Percentiles rank a stretch among this genome's conserved stretches.
phyloP scores from a whole-genome alignment of 2,329 filamentous ascomycete genomes.

The Microdochium trichocladiopsis region DNA sequence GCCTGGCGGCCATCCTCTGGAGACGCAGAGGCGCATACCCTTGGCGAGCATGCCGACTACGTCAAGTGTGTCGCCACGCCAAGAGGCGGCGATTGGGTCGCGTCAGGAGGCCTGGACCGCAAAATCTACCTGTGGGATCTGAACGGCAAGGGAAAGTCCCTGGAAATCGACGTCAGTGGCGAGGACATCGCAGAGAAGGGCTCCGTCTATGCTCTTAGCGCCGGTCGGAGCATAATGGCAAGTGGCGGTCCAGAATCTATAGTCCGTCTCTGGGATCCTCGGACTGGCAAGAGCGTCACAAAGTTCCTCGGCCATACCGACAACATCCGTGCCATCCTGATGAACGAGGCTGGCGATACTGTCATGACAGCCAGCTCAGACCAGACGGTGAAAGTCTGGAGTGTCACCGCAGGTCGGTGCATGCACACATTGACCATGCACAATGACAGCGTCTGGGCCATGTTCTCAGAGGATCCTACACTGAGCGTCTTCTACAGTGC shows the following conservation, averaged over 20 bases:
- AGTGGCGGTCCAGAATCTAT: slow-evolving; percentile 93
- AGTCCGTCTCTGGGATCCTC: slow-evolving; percentile 85
- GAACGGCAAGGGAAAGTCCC: slow-evolving; percentile 74
- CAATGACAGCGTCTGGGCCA: slow-evolving; percentile 94
- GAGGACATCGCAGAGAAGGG: slow-evolving; percentile 86
- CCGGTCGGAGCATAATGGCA: slow-evolving; percentile 73
- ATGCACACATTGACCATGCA: slow-evolving; percentile 99
- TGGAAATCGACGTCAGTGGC: slow-evolving; percentile 79
- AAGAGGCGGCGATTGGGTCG: slow-evolving; percentile 69
- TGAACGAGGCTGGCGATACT: slow-evolving; percentile 82
- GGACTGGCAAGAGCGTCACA: slow-evolving; percentile 81
- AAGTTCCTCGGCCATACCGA: slow-evolving; percentile 97
- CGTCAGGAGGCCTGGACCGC: slow-evolving; percentile 86
- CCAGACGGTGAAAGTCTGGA: slow-evolving; percentile 97
- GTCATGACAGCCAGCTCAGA: slow-evolving; percentile 94
- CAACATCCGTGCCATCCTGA: slow-evolving; percentile 84
- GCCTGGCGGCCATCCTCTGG: slow-evolving; percentile 75
- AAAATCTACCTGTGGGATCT: slow-evolving; percentile 93
- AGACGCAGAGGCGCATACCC: slow-evolving; percentile 64
- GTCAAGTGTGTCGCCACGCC: slow-evolving; percentile 90
- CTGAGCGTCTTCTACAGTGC: slow-evolving; percentile 91
- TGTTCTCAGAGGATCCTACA: slow-evolving; percentile 81
- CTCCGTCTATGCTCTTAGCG: slow-evolving; percentile 86
- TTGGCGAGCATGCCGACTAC: slow-evolving; percentile 92
- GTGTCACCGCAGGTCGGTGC: slow-evolving; percentile 86